phyloP scores from a whole-genome alignment of 306 rosid species.

The Cucurbita moschata region DNA sequence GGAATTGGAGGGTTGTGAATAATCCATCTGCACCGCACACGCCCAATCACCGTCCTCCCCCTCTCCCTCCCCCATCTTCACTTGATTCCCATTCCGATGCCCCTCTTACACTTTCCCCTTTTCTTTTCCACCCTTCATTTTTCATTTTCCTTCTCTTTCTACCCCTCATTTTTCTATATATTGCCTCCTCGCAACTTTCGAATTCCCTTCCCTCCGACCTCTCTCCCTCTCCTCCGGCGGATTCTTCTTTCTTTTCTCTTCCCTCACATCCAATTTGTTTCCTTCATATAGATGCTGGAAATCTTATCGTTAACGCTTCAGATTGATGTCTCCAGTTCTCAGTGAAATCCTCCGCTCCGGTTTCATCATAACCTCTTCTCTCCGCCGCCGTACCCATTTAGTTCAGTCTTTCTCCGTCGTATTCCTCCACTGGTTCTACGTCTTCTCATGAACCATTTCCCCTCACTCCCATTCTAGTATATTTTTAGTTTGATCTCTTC shows the following conservation, averaged over 20 bases:
- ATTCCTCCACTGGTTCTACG: slow-evolving; percentile 61
- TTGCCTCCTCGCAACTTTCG: slow-evolving; percentile 2
- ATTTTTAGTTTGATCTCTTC: neutral
- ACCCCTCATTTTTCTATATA: slow-evolving; percentile 33
- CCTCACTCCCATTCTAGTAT: neutral
- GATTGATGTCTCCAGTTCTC: slow-evolving; percentile 63
- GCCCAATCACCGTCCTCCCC: neutral
- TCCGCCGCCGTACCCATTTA: slow-evolving; percentile 48
- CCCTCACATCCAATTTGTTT: neutral
- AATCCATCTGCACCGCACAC: neutral
- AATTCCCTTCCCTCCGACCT: slow-evolving; percentile 15
- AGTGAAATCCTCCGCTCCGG: slow-evolving; percentile 67
- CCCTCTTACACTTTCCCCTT: neutral
- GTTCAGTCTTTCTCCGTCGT: slow-evolving; percentile 59
- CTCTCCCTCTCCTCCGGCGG: too few species aligned
- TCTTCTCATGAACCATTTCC: slow-evolving; percentile 27
- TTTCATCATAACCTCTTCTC: slow-evolving; percentile 41
- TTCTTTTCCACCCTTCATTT: slow-evolving; percentile 7
- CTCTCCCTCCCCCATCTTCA: neutral
- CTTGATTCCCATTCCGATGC: slow-evolving; percentile 32
- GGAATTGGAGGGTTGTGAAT: neutral
- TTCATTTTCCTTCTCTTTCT: neutral
- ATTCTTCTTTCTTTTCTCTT: too few species aligned
- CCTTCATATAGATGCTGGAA: slow-evolving; percentile 11
- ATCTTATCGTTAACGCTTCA: slow-evolving; percentile 21